Base-by-base conservation (phyloP, 306 rosid genomes). In the Quercus mongolica region DNA sequence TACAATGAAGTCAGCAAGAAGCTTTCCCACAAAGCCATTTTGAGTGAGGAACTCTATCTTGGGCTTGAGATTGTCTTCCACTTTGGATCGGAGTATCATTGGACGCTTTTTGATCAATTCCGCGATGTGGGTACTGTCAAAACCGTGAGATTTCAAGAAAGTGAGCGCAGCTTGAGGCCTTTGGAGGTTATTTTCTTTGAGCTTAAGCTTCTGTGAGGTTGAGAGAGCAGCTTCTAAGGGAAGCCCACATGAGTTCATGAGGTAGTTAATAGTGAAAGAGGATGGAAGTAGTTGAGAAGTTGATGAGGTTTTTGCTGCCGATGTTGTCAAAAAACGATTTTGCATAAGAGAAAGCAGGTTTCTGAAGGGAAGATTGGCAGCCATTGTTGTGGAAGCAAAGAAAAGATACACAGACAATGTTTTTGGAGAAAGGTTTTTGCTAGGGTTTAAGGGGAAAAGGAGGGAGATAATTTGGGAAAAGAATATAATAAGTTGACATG, bases 1-100 rank as follows among this genome's bases (percentile, higher is more conserved):
- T 11, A 78, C 3, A 44, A 78, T 78, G 31, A 71, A 35, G 61
- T 71, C 41, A 59, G 57, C 71, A 57, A 57, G 63, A 57, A 17
- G 23, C n/a, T 57, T 57, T n/a, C 63, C 63, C 63, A 21, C 23
- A 17, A 57, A 5, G n/a, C 63, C 63, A 17, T n/a, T 57, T 6
- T 57, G 23, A 3, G 11, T 10, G 20, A 57, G 63, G 63, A 57
- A 57, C 9, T 57, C 63, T 57, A 57, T 13, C 63, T 57, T 57
- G 63, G 63, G 63, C 23, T 57, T 57, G 63, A 57, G 63, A 13
- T 57, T 57, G 7, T n/a, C 63, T 17, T 57, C 20, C 23, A 57
- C n/a, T 57, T 21, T 57, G 63, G 23, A 57, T 14, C n/a, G 26
- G n/a, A 57, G 63, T 19, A 57, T n/a, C 20, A 0, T 13, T 0